Conservation (phyloP, 768 basidiomycete species). For the Boletus bicolor region DNA sequence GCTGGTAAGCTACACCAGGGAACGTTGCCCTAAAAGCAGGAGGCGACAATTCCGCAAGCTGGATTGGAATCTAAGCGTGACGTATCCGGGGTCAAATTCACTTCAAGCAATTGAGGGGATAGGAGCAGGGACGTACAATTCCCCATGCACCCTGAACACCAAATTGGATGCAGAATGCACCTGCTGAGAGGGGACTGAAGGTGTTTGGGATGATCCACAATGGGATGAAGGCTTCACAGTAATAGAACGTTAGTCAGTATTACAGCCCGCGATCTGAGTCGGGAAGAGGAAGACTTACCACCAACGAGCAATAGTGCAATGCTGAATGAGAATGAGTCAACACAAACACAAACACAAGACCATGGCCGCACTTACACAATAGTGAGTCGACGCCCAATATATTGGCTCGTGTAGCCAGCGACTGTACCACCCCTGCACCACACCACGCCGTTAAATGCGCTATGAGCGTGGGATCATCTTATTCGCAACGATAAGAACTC, state of each 20-base stretch:
- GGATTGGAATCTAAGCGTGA: conserved; percentile 60
- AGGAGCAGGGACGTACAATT: conserved; percentile 48
- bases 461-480: neutral
- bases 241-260: neutral
- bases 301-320: conserved; percentile 22
- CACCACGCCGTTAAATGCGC: neutral
- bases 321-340: conserved; percentile 13
- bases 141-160: conserved; percentile 93
- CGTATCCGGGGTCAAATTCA: neutral
- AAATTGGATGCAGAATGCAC: conserved; percentile 83
- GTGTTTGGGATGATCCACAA: conserved; percentile 77
- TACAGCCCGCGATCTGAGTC: neutral
- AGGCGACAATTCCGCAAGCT: conserved; percentile 79
- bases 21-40: conserved; percentile 88
- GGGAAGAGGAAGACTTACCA: conserved; percentile 46
- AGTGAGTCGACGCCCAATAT: conserved; percentile 76
- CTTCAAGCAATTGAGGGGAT: neutral
- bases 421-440: conserved; percentile 56
- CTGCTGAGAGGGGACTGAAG: conserved; percentile 69
- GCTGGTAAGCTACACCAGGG: conserved; percentile 81
- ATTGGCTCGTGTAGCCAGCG: conserved; percentile 70
- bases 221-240: conserved; percentile 51
- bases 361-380: conserved; percentile 41
- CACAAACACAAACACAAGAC: neutral
- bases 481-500: conserved; percentile 22